A percentile compares a stretch with the other conserved stretches of the same genome.
Conservation (phyloP, 2,329 filamentous ascomycete species). For the Pyricularia pennisetigena region DNA sequence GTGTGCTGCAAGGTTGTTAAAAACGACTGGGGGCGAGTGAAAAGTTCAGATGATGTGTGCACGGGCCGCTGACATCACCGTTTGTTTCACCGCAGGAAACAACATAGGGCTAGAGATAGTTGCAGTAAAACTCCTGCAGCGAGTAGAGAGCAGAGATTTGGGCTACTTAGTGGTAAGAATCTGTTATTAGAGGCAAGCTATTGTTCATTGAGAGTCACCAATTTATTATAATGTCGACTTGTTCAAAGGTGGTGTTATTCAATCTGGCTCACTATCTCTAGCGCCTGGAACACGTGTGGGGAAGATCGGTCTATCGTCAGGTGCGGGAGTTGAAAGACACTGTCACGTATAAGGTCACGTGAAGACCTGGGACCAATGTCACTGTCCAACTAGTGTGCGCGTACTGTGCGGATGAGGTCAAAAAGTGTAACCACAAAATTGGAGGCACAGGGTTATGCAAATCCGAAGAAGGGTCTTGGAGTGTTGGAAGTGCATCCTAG, state of each 20-base stretch:
- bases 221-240: neutral
- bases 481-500: too few relatives aligned
- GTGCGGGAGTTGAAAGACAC: too few relatives aligned
- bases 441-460: too few relatives aligned
- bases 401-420: too few relatives aligned
- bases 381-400: too few relatives aligned
- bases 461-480: too few relatives aligned
- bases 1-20: neutral
- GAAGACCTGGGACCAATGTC: too few relatives aligned
- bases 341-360: too few relatives aligned
- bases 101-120: neutral
- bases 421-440: too few relatives aligned
- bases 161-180: neutral
- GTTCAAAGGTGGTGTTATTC: neutral
- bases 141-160: neutral
- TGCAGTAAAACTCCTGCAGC: neutral
- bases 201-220: neutral
- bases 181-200: neutral
- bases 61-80: neutral
- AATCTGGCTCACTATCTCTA: neutral
- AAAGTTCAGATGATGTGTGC: neutral
- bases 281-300: neutral
- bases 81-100: neutral
- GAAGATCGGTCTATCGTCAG: too few relatives aligned
- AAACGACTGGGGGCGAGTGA: neutral